Base-by-base conservation (phyloP, 1,284 basidiomycete genomes). In the Leccinum glutinopallens region DNA sequence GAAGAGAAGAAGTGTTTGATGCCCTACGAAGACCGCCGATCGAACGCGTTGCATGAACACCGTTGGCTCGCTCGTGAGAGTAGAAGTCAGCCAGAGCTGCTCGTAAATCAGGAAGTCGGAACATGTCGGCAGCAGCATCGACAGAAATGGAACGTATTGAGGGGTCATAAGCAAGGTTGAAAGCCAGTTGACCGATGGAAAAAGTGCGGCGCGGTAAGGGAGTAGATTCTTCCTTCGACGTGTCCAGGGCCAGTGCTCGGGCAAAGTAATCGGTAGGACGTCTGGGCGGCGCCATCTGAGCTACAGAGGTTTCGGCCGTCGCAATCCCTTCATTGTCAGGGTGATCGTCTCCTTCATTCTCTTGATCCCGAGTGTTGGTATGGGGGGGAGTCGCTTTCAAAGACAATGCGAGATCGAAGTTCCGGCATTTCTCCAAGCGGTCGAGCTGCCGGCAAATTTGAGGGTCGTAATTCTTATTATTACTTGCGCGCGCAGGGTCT, bases 361-460 rank as follows among this genome's bases (percentile, higher is more conserved):
- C 22, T 53, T 2, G 9, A 12, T 32, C 51, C 25, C 6, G 22
- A 9, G 7, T 29, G 4, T 54, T 29, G 5, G 6, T 4, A 13
- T 29, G 12, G 12, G 32, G 7, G 15, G 8, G n/a, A 32, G 32
- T 1, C 4, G 15, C 32, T n/a, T 56, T 56, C 29, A 56, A 6
- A 19, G 54, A 56, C 15, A 35, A 2, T 10, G 54, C 32, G 15
- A 56, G 54, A 12, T 56, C 29, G 15, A 56, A 56, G 10, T 35
- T 32, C 17, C 54, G 15, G 33, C 54, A 56, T 35, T 56, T 56
- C 54, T 35, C 54, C n/a, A 35, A 35, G 32, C 32, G 32, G 54
- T 56, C 32, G 32, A 56, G 54, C 4, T 56, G 54, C 25, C n/a
- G 54, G 29, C 54, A 55, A n/a, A 55, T 55, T 55, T 55, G 54